Base-by-base conservation (phyloP, 306 rosid species). In the Rosa lucieae region DNA sequence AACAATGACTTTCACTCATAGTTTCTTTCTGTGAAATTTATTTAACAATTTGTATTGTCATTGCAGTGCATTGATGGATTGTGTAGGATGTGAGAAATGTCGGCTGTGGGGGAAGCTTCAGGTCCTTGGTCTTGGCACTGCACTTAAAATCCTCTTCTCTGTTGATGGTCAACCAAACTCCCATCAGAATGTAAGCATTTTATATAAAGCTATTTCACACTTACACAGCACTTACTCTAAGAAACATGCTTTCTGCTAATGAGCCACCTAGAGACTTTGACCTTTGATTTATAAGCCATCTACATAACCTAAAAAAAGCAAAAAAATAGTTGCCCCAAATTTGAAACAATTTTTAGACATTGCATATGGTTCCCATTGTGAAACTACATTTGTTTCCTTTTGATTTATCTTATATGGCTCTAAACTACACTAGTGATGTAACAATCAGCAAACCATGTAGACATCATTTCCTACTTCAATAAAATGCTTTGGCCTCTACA, bases 41-140 rank as follows among this genome's bases (percentile, higher is more conserved):
- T 20, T 46, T 32, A 62, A 76, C 20, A 20, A 10, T 47, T 46
- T 63, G 4, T 6, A 51, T 72, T 70, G 81, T 75, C 78, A 80
- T 73, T 87, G 83, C 92, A 95, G 99, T 72, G 90, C 97, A 56
- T 73, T 93, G 87, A 95, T 95, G 99, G 99, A 95, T 79, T 95
- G 99, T 80, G 89, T 95, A 35, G 98, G 99, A 78, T 95, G 99
- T n/a, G 99, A 95, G 91, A 95, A 95, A 84, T 95, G 99, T 81
- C 89, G 99, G 32, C 86, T 95, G 55, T 95, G 99, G 99, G 99
- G 99, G 73, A 95, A 95, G 88, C 99, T 95, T 87, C 99, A 95
- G 91, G 98, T 95, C 86, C 99, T 86, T 78, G 99, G 99, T 67
- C 96, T 95, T 10, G 99, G 99, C 67, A 95, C 99, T 21, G 99